phyloP scores from a whole-genome alignment of 352 stramenopile genomes.

The Phytopythium cucurbitacearum region DNA sequence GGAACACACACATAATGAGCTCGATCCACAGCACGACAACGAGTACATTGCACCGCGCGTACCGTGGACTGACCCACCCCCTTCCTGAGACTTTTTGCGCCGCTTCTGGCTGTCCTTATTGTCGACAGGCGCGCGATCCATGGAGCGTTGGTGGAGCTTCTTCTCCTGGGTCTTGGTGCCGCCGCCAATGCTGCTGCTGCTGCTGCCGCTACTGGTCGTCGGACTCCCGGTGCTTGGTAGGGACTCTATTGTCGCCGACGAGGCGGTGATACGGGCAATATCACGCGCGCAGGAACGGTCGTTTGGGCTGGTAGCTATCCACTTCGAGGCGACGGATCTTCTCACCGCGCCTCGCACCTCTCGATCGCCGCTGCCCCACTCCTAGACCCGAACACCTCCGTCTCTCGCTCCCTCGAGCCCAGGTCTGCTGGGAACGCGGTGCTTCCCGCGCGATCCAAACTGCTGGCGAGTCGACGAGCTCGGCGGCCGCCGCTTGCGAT shows the following conservation, averaged over 20 bases:
- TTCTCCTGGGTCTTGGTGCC: conserved; percentile 26
- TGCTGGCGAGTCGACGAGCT: not conserved
- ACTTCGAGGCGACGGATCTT: not conserved
- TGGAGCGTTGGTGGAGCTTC: conserved; percentile 56
- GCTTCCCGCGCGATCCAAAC: no score
- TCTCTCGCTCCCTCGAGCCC: no score
- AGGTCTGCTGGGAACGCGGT: no score
- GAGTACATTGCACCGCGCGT: not conserved
- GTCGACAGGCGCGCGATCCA: conserved; percentile 43
- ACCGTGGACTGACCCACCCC: conserved; percentile 12
- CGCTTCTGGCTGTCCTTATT: conserved; percentile 58
- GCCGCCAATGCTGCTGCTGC: conserved; percentile 6
- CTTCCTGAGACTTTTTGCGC: conserved; percentile 65
- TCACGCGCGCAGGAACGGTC: conserved; percentile 7
- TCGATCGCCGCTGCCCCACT: no score
- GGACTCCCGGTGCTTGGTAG: conserved; percentile 18
- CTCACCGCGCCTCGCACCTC: not conserved
- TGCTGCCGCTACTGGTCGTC: conserved; percentile 20
- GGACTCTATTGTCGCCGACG: conserved; percentile 29
- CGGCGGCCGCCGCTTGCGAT: no score
- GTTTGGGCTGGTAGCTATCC: conserved; percentile 2
- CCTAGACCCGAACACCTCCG: no score
- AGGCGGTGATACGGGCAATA: conserved; percentile 18
- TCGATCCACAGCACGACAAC: not conserved
- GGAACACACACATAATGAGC: conserved; percentile 1